Conservation (phyloP, 768 basidiomycete species). For the Kwoniella botswanensis region DNA sequence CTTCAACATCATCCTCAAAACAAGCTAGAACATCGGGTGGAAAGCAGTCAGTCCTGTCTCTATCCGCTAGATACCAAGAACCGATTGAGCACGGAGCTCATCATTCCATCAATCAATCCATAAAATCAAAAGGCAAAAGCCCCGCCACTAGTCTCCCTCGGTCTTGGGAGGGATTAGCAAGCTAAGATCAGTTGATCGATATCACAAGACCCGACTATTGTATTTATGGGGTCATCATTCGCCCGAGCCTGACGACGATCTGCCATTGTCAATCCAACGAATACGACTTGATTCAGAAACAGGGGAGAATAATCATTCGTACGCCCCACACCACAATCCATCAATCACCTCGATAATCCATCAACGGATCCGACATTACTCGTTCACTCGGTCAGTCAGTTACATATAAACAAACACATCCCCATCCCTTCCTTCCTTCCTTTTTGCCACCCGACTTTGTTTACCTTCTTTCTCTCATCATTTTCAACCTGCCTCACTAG, state of each 20-base stretch:
- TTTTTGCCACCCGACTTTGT: slow-evolving; percentile 8
- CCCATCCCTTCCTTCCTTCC: neutral
- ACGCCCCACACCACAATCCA: neutral
- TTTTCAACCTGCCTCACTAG: neutral
- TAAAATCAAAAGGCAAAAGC: neutral
- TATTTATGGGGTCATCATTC: neutral
- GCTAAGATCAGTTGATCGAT: neutral
- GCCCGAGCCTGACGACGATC: neutral
- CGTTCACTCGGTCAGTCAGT: neutral
- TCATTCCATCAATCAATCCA: neutral
- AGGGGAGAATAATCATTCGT: neutral
- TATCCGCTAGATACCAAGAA: too few relatives aligned
- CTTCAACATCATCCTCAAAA: neutral
- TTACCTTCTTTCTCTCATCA: neutral
- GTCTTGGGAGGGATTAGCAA: neutral
- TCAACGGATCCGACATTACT: slow-evolving; percentile 14
- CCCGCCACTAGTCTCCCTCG: neutral
- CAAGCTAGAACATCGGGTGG: neutral
- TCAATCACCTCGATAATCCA: neutral
- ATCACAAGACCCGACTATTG: neutral
- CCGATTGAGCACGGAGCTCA: neutral
- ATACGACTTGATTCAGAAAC: neutral
- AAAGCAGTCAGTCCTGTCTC: neutral
- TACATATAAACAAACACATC: slow-evolving; percentile 2
- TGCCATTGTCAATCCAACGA: neutral